Percentiles rank a stretch among this genome's conserved stretches.
Evolutionary conservation across 805 yeast species (phyloP).

Genomic region (Millerago galiae): DNA sequence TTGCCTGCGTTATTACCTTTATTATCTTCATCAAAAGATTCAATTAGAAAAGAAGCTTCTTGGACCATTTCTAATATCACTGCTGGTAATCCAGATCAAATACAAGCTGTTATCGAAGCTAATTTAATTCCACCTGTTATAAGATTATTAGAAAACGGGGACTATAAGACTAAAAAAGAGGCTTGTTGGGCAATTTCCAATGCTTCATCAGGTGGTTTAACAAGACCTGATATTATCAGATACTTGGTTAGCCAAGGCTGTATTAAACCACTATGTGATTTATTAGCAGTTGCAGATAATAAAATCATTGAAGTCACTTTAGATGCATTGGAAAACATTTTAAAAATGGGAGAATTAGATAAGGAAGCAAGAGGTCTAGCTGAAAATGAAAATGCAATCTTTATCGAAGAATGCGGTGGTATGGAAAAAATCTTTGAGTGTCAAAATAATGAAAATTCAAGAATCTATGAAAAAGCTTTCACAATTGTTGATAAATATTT

Average conservation of each 20-base stretch:
- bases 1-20: constrained; percentile 77
- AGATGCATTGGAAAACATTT: constrained; percentile 90
- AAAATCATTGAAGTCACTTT: constrained; percentile 91
- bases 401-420: constrained; percentile 97
- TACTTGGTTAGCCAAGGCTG: constrained; percentile 93
- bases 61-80: constrained; percentile 98
- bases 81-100: constrained; percentile 93
- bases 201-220: constrained; percentile 92
- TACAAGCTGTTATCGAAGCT: constrained; percentile 93
- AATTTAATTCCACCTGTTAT: constrained; percentile 90
- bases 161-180: constrained; percentile 94
- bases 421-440: constrained; percentile 93
- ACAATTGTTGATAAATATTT: constrained; percentile 87
- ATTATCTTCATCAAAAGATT: constrained; percentile 79
- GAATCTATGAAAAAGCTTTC: constrained; percentile 87
- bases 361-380: constrained; percentile 65
- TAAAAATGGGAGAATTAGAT: constrained; percentile 91
- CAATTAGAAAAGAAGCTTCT: constrained; percentile 94
- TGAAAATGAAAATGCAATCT: constrained; percentile 82
- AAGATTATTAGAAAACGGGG: constrained; percentile 73
- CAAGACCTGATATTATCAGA: constrained; percentile 88
- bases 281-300: constrained; percentile 80
- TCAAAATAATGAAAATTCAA: constrained; percentile 87
- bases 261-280: constrained; percentile 93
- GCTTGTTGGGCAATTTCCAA: constrained; percentile 99